A percentile compares a stretch with the other conserved stretches of the same genome.
phyloP scores from a whole-genome alignment of 257 asterid genomes.

The Linderniella brevidens region DNA sequence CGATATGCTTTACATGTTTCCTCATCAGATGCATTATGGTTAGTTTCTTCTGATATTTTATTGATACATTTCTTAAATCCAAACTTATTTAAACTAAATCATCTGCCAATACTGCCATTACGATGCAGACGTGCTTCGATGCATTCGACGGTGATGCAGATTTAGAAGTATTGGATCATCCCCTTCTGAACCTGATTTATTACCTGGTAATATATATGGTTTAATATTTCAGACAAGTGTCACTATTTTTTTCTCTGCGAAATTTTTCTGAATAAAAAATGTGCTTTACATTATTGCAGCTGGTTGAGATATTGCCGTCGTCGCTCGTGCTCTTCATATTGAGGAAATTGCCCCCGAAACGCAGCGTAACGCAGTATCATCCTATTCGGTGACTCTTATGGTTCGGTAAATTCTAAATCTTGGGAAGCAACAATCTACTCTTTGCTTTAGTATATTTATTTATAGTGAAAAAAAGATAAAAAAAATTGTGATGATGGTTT shows the following conservation, averaged over 20 bases:
- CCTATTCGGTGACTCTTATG: conserved; percentile 83
- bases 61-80: too few relatives aligned
- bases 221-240: too few relatives aligned
- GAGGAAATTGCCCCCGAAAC: conserved; percentile 93
- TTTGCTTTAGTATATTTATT: too few relatives aligned
- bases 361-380: conserved; percentile 82
- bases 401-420: not conserved
- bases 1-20: conserved; percentile 83
- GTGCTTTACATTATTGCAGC: conserved; percentile 36
- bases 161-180: conserved; percentile 80
- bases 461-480: too few relatives aligned
- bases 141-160: conserved; percentile 77
- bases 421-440: too few relatives aligned
- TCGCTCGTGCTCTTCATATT: conserved; percentile 84
- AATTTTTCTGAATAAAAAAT: too few relatives aligned
- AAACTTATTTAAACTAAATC: not conserved
- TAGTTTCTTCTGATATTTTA: conserved; percentile 15
- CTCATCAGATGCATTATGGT: conserved; percentile 89
- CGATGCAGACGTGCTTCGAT: conserved; percentile 64
- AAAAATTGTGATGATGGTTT: too few relatives aligned
- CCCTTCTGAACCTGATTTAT: conserved; percentile 55
- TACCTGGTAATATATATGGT: conserved; percentile 36
- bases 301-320: conserved; percentile 83
- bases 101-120: not conserved
- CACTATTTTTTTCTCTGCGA: too few relatives aligned